Evolutionary conservation across 176 grass and related monocot species (phyloP), one percentile per base, ranked within the genome.

Genomic region (Puya raimondii): DNA sequence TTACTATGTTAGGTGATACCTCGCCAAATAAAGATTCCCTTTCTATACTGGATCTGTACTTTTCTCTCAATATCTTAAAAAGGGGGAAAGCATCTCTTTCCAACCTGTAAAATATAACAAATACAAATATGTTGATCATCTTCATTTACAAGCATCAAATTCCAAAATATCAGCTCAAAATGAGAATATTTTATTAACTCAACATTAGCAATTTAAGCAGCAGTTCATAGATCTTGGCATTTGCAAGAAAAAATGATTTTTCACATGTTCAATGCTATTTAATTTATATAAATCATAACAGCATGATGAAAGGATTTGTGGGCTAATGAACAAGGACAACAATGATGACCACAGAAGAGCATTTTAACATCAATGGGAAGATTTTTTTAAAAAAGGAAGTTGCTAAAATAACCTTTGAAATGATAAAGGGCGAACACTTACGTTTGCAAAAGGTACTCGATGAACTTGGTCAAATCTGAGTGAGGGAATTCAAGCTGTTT

Each of bases 11-110:
- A 42, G 4, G 33, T 42, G 33, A 42, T 90, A 99, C 94, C 89
- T 92, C 94, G 49, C 90, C 84, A 85, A 93, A 93, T 52, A 91
- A 88, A 82, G 75, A 50, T 58, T 99, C 94, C 54, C 87, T 86
- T 64, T 93, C 80, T 67, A 88, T 93, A 78, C 87, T 99, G 71
- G 86, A 75, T 74, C 86, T 92, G 21, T 85, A 99, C 78, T 90
- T 92, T 74, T 99, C 85, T 72, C 87, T 75, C 66, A 99, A 78
- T 78, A 86, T 89, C 74, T 77, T 90, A 82, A 99, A 88, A 68
- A 99, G 74, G 33, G 94, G 87, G 72, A 89, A 90, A 78, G 94
- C 89, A 80, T 99, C 94, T 84, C 89, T 93, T 88, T 99, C 89
- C 81, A 99, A 76, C 80, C 94, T 99, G 82, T 63, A 63, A 85